Evolutionary conservation across 805 yeast species (phyloP).

Genomic region (Millerago galiae): DNA sequence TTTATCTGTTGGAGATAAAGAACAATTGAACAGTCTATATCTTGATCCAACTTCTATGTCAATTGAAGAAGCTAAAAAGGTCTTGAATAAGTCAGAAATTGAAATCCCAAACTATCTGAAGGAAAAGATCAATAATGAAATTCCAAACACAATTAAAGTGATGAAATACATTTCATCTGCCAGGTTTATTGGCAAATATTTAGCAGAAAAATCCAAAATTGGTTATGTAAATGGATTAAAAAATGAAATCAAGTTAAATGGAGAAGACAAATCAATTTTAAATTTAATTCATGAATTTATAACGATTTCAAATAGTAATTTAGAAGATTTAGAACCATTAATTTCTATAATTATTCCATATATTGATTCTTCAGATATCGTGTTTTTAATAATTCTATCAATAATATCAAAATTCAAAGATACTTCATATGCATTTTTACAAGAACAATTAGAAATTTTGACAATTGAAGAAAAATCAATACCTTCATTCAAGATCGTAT

Average conservation of each 20-base stretch:
- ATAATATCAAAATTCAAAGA: slow-evolving; percentile 8
- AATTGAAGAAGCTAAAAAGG: neutral
- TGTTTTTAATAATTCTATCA: slow-evolving; percentile 12
- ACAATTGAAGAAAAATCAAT: slow-evolving; percentile 21
- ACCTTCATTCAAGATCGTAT: slow-evolving; percentile 18
- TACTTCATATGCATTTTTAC: slow-evolving; percentile 8
- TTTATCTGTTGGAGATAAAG: neutral
- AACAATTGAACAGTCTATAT: slow-evolving; percentile 1
- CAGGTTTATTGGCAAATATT: neutral
- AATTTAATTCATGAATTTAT: slow-evolving; percentile 22
- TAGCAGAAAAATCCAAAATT: slow-evolving; percentile 7
- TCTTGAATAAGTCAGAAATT: neutral
- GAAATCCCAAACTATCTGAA: neutral
- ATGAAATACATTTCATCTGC: neutral
- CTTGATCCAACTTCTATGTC: neutral
- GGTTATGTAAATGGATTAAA: slow-evolving; percentile 8
- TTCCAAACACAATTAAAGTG: slow-evolving; percentile 3
- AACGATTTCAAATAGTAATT: slow-evolving; percentile 20
- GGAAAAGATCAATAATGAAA: slow-evolving; percentile 5
- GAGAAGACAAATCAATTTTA: neutral
- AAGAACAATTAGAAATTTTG: slow-evolving; percentile 15
- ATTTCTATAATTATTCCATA: slow-evolving; percentile 10
- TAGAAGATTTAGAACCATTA: slow-evolving; percentile 10
- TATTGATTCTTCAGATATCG: slow-evolving; percentile 8
- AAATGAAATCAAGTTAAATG: slow-evolving; percentile 2